Evolutionary conservation across 2,329 filamentous ascomycete species (phyloP), one percentile per base, ranked within the genome.

Genomic region (Hypoxylon sp.): DNA sequence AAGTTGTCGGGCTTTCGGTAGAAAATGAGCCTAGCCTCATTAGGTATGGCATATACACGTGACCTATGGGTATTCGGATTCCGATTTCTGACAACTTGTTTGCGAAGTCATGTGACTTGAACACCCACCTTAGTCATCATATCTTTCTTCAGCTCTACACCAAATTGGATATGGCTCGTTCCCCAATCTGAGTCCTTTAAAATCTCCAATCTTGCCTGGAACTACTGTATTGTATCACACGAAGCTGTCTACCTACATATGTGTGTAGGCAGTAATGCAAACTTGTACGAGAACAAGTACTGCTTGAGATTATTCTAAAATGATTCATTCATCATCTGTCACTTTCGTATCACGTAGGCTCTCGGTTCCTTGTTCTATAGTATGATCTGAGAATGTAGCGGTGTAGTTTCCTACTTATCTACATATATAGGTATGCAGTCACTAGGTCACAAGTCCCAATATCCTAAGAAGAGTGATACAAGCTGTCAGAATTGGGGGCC

Each of bases 1-100:
- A 71, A 74, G 63, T 71, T 69, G 69, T 65, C 73, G 68, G 73
- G 66, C 64, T 67, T 63, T 70, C 71, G 72, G 72, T 32, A 71
- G 48, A 70, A 60, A 60, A 19, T 11, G 49, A 45, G 23, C 55
- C 66, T 80, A 79, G 73, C 77, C 70, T 48, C 69, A 77, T 79
- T 78, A 74, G 82, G 82, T 75, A 78, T 79, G 74, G 76, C 72
- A 75, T 74, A 77, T 76, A 76, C 81, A 82, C 82, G 81, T 78
- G 60, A 74, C 14, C 60, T 60, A 0, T 30, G 13, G 7, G 53
- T 23, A 38, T 41, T 28, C 28, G 28, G 23, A 49, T 46, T 48
- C 19, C 11, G 46, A 32, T 2, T 17, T n/a, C 17, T 58, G 21
- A 17, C 13, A 30, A 32, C 13, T 10, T 19, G 11, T 19, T 5